Evolutionary conservation across 2,329 filamentous ascomycete genomes (phyloP).

Genomic region (Nakataea oryzae): DNA sequence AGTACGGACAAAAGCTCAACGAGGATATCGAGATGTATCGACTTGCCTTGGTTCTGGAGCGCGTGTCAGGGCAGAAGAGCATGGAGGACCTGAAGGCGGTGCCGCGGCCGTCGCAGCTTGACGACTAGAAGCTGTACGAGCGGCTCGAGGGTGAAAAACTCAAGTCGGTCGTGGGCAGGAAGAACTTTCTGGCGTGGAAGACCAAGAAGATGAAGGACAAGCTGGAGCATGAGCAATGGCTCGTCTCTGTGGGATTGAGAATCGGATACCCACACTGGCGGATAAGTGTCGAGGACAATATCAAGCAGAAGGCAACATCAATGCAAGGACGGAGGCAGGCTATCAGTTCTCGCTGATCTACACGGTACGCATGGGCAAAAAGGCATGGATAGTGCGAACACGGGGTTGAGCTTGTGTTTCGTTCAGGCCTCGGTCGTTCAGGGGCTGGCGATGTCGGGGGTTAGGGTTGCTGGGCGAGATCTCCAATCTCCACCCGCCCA

Average conservation of each 20-base stretch:
- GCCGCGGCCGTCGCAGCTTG: conserved; percentile 42
- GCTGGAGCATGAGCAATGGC: conserved; percentile 3
- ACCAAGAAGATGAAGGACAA: conserved; percentile 2
- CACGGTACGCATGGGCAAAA: background rate
- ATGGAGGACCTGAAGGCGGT: conserved; percentile 31
- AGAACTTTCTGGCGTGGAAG: background rate
- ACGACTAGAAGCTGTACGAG: conserved; percentile 44
- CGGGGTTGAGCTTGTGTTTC: background rate
- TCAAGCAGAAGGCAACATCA: background rate
- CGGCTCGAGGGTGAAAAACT: conserved; percentile 32
- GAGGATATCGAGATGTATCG: conserved; percentile 26
- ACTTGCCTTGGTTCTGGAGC: conserved; percentile 35
- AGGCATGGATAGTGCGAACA: no score
- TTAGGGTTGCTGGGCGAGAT: background rate
- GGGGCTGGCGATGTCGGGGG: background rate
- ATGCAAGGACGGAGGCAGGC: conserved; percentile 1
- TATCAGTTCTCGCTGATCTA: background rate
- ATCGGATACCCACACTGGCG: background rate
- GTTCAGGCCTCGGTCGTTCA: background rate
- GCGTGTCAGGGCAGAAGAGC: conserved; percentile 27
- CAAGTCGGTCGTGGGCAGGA: conserved; percentile 5
- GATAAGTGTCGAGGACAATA: background rate
- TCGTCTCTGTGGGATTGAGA: conserved; percentile 4
- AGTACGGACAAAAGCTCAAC: conserved; percentile 34
- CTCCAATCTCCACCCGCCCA: background rate